These are phyloP conservation scores for Aulographum hederae DNA, from an alignment of 2,329 filamentous ascomycete genomes.

Conservation along the genomic window DNA sequence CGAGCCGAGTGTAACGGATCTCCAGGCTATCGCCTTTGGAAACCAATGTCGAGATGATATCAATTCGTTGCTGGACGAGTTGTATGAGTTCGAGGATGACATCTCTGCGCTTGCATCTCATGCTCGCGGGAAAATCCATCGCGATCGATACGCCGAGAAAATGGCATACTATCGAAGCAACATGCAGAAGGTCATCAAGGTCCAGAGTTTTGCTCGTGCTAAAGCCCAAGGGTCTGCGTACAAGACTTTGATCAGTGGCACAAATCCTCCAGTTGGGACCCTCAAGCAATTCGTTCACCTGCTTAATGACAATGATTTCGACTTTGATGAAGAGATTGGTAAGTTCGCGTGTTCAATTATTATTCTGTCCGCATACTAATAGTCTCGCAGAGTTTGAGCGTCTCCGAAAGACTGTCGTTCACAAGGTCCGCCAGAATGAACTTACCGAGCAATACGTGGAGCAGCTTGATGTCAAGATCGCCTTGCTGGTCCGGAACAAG, in stretches of 20 bases:
- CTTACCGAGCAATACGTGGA: constrained; percentile 96
- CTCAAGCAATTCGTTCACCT: constrained; percentile 97
- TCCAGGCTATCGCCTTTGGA: constrained; percentile 63
- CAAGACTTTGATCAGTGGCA: constrained; percentile 87
- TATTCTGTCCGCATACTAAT: constrained; percentile 11
- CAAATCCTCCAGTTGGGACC: constrained; percentile 89
- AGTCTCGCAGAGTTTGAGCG: constrained; percentile 59
- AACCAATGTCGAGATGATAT: constrained; percentile 61
- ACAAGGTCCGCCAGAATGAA: constrained; percentile 94
- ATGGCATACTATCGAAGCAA: constrained; percentile 81
- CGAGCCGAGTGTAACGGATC: constrained; percentile 43
- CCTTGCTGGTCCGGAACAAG: constrained; percentile 95
- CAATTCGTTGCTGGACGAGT: constrained; percentile 52
- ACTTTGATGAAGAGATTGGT: constrained; percentile 89
- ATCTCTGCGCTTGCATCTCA: constrained; percentile 59
- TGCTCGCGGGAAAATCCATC: constrained; percentile 54
- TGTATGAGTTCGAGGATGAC: constrained; percentile 68
- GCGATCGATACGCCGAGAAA: constrained; percentile 65
- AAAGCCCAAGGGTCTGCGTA: constrained; percentile 96
- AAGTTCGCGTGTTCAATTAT: constrained; percentile 7
- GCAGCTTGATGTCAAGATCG: constrained; percentile 97
- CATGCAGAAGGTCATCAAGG: constrained; percentile 97
- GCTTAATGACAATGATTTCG: constrained; percentile 94
- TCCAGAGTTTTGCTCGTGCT: constrained; percentile 88
- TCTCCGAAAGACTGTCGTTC: constrained; percentile 85